Percentiles rank a stretch among this genome's conserved stretches.
Evolutionary conservation across 495 filamentous ascomycete species (phyloP).

Genomic region (Lentithecium fluviatile): DNA sequence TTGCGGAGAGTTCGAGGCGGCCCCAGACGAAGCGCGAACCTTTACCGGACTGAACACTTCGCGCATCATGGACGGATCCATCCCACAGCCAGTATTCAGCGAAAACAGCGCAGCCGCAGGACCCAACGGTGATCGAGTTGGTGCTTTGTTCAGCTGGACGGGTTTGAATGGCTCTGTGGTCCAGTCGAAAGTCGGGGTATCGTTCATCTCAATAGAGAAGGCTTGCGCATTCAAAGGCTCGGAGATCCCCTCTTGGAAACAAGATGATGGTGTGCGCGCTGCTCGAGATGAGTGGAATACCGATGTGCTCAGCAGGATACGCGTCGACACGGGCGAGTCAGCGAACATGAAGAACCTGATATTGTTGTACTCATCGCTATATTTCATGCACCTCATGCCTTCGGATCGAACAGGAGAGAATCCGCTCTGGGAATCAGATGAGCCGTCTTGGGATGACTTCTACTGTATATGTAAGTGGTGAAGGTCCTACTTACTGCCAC

Average conservation of each 20-base stretch:
- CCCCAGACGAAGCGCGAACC: slow-evolving; percentile 31
- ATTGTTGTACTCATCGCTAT: slow-evolving; percentile 39
- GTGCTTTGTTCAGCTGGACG: slow-evolving; percentile 37
- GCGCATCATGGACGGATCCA: slow-evolving; percentile 10
- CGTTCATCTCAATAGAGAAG: slow-evolving; percentile 36
- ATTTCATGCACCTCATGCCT: slow-evolving; percentile 40
- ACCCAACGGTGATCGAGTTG: slow-evolving; percentile 31
- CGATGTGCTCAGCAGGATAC: slow-evolving; percentile 39
- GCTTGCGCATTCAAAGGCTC: slow-evolving; percentile 36
- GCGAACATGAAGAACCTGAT: slow-evolving; percentile 34
- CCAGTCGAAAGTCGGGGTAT: slow-evolving; percentile 36
- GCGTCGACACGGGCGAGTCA: slow-evolving; percentile 21
- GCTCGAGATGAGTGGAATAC: slow-evolving; percentile 36
- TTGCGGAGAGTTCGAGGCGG: slow-evolving; percentile 37
- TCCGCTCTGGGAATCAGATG: slow-evolving; percentile 35
- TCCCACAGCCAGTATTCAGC: slow-evolving; percentile 23
- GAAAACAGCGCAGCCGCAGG: slow-evolving; percentile 29
- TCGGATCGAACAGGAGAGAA: slow-evolving; percentile 40
- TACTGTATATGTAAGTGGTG: slow-evolving; percentile 29
- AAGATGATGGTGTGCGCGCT: slow-evolving; percentile 34
- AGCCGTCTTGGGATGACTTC: slow-evolving; percentile 40
- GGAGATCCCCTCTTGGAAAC: slow-evolving; percentile 34
- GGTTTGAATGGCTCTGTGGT: slow-evolving; percentile 18
- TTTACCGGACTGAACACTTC: slow-evolving; percentile 35
- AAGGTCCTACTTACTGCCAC: neutral